Percentiles rank a stretch among this genome's conserved stretches.
Evolutionary conservation across 2,329 filamentous ascomycete species (phyloP).

Genomic region (Verticillium nubilum): DNA sequence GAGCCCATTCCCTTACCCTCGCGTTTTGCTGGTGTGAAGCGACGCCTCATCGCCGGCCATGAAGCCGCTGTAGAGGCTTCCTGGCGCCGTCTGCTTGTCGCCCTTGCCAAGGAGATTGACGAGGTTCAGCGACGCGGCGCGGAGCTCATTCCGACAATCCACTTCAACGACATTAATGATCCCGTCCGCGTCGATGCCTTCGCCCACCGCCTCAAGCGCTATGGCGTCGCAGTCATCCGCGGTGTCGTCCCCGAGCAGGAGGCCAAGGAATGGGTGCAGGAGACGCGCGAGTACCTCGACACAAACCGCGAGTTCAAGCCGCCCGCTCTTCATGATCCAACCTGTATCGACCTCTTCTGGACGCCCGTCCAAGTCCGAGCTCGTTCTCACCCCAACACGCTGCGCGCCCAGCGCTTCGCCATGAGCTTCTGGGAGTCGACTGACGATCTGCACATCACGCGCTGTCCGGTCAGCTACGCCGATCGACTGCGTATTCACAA

Average conservation of each 20-base stretch:
- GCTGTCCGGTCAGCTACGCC: conserved; percentile 52
- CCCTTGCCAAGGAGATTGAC: conserved; percentile 30
- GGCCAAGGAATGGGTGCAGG: conserved; percentile 39
- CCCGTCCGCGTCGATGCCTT: conserved; percentile 18
- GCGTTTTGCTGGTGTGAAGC: conserved; percentile 35
- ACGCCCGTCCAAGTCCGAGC: conserved; percentile 32
- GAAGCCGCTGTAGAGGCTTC: conserved; percentile 29
- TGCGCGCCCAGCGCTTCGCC: conserved; percentile 40
- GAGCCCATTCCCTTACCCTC: conserved; percentile 33
- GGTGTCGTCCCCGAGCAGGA: conserved; percentile 22
- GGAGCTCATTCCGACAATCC: conserved; percentile 35
- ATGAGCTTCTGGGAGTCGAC: conserved; percentile 46
- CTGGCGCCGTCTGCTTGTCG: conserved; percentile 32
- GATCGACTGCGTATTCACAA: conserved; percentile 52
- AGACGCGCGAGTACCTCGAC: conserved; percentile 46
- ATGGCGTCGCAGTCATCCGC: conserved; percentile 25
- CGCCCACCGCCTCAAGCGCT: conserved; percentile 18
- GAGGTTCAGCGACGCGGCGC: conserved; percentile 24
- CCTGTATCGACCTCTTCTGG: conserved; percentile 66
- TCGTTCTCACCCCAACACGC: conserved; percentile 30
- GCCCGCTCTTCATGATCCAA: conserved; percentile 56
- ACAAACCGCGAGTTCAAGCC: conserved; percentile 37
- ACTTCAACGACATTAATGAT: conserved; percentile 30
- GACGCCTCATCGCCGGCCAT: conserved; percentile 28
- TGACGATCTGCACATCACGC: conserved; percentile 37